Conservation (phyloP, 805 yeast genomes). For the Metschnikowia lachancei region DNA sequence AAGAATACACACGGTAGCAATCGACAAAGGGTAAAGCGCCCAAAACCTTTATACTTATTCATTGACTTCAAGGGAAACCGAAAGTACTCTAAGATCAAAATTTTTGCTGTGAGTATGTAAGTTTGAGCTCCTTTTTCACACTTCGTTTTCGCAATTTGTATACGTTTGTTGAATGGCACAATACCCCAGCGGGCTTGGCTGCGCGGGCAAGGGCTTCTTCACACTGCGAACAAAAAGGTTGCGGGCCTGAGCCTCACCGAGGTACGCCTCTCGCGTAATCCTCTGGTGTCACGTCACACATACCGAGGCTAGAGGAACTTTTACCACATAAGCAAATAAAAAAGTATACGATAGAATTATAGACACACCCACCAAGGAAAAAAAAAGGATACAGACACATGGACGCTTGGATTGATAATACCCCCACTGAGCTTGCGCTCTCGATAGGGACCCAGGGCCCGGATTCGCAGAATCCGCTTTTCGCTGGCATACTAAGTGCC, state of each 20-base stretch:
- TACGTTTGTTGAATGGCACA: too few relatives aligned
- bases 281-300: not conserved
- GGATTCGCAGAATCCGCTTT: conserved; percentile 11
- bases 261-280: not conserved
- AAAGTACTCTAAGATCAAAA: too few relatives aligned
- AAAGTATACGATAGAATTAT: too few relatives aligned
- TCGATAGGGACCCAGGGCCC: conserved; percentile 4
- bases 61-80: too few relatives aligned
- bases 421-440: conserved; percentile 6
- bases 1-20: too few relatives aligned
- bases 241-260: not conserved
- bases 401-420: conserved; percentile 9
- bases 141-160: too few relatives aligned
- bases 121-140: too few relatives aligned
- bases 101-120: too few relatives aligned
- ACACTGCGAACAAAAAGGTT: too few relatives aligned
- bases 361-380: not conserved
- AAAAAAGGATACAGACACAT: not conserved
- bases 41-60: too few relatives aligned
- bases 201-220: not conserved
- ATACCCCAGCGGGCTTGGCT: too few relatives aligned
- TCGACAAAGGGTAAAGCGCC: too few relatives aligned
- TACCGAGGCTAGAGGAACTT: not conserved
- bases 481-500: conserved; percentile 9
- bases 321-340: not conserved